Evolutionary conservation across 192 early-diverging fungal species (phyloP), one percentile per base, ranked within the genome.

Genomic region (Funneliformis geosporum): DNA sequence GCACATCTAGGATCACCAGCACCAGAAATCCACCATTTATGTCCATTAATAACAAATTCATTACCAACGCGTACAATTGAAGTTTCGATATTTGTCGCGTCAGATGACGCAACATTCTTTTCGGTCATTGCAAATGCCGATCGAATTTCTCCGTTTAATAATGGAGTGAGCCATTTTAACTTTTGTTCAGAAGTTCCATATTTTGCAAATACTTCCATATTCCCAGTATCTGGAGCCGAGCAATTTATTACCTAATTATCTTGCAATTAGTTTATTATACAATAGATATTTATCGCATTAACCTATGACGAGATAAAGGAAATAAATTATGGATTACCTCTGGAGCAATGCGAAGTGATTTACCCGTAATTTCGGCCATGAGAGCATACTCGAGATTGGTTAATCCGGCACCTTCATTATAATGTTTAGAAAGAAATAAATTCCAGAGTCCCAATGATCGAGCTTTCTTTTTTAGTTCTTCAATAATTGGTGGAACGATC

Each of bases 91-190:
- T 99, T 99, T 80, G 96, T 98, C 0, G 98, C 98, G 83, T 99
- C 98, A 46, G 97, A 97, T 40, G 95, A 96, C 0, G 98, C 96
- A 43, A 99, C 96, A 8, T 75, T 84, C n/a, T 95, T 94, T 84
- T 99, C 98, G 25, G 96, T 98, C 98, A 99, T 99, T 75, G 96
- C 96, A 86, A 99, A 98, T 25, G 97, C 96, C 28, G 96, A 98
- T 25, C 98, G 91, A 81, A 99, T 97, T 85, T 93, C 84, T 67
- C 97, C 97, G 28, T 93, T 88, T 86, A 99, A 82, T 70, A 99
- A 87, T 12, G 98, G 98, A 43, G 83, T 77, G 18, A 95, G 86
- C 90, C 93, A 96, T 62, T 84, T 82, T 60, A 87, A 70, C 86
- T 98, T 97, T 83, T 99, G 98, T 60, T 81, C 93, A 23, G 85